Evolutionary conservation across 305 asterid genomes (phyloP).

Genomic region (Solanum hybrid): DNA sequence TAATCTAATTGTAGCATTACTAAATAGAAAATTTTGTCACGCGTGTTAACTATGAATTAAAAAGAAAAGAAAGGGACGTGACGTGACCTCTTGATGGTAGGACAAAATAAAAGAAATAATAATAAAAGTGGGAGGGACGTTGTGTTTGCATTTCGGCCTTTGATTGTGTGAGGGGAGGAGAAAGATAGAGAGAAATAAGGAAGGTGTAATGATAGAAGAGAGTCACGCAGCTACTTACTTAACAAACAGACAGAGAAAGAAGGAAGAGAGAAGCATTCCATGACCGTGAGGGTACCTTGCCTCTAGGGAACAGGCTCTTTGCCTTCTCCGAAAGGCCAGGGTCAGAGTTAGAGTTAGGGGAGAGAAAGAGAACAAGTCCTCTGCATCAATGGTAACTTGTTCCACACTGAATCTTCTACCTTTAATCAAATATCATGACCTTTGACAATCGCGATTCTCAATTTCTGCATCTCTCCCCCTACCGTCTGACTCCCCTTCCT

Average conservation of each 20-base stretch:
- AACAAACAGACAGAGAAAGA: neutral
- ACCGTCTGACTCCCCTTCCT: neutral
- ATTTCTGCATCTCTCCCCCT: constrained; percentile 9
- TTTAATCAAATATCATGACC: neutral
- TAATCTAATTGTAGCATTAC: neutral
- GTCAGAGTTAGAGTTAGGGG: neutral
- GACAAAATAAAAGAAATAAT: neutral
- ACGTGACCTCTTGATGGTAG: neutral
- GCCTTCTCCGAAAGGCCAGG: constrained; percentile 4
- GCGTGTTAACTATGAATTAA: neutral
- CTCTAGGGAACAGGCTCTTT: neutral
- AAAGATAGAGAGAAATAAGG: neutral
- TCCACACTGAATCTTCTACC: neutral
- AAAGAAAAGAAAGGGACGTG: too few relatives aligned
- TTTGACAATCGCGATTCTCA: neutral
- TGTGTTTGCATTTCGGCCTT: neutral
- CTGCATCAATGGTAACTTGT: constrained; percentile 1
- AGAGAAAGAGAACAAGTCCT: neutral
- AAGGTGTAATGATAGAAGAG: neutral
- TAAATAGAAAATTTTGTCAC: neutral
- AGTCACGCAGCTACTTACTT: neutral
- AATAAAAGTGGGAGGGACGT: neutral
- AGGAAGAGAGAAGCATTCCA: neutral
- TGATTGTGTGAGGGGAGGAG: neutral
- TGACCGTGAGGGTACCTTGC: neutral